These are phyloP conservation scores for Beauveria bassiana DNA, from an alignment of 2,329 filamentous ascomycete species.

Conservation along the genomic window DNA sequence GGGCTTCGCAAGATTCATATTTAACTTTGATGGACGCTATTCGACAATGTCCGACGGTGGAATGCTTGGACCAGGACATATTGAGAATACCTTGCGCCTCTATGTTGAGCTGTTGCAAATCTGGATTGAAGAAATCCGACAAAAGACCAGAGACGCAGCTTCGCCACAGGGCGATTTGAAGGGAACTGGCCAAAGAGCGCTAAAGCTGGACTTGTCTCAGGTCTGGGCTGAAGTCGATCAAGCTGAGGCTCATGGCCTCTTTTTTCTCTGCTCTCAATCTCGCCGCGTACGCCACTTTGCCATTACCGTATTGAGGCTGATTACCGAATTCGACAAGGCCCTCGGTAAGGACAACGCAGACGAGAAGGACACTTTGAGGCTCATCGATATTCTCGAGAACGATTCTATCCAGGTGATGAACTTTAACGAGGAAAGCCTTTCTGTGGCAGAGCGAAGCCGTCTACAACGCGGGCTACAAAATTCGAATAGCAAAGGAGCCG, in stretches of 20 bases:
- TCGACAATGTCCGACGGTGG: conserved; percentile 97
- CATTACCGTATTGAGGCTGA: conserved; percentile 83
- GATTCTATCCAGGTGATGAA: conserved; percentile 85
- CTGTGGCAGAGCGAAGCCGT: conserved; percentile 85
- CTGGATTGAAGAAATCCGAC: conserved; percentile 94
- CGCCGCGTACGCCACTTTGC: conserved; percentile 82
- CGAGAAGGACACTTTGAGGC: conserved; percentile 59
- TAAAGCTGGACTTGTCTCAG: conserved; percentile 77
- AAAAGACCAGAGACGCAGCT: conserved; percentile 69
- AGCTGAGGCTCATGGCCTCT: conserved; percentile 91
- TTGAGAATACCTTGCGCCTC: conserved; percentile 84
- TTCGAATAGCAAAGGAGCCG: conserved; percentile 72
- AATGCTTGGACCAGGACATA: conserved; percentile 88
- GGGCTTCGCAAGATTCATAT: conserved; percentile 94
- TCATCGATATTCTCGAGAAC: conserved; percentile 88
- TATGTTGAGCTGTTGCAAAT: conserved; percentile 93
- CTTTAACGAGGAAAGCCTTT: conserved; percentile 84
- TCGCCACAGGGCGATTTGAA: conserved; percentile 56
- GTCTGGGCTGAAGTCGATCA: conserved; percentile 93
- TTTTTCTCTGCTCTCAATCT: conserved; percentile 96
- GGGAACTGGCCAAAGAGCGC: conserved; percentile 58
- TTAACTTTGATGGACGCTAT: conserved; percentile 96
- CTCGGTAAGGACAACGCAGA: conserved; percentile 58
- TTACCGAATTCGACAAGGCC: conserved; percentile 87
- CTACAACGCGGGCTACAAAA: conserved; percentile 84